Evolutionary conservation across 1,284 basidiomycete genomes (phyloP).

Genomic region (Moesziomyces parantarcticus): DNA sequence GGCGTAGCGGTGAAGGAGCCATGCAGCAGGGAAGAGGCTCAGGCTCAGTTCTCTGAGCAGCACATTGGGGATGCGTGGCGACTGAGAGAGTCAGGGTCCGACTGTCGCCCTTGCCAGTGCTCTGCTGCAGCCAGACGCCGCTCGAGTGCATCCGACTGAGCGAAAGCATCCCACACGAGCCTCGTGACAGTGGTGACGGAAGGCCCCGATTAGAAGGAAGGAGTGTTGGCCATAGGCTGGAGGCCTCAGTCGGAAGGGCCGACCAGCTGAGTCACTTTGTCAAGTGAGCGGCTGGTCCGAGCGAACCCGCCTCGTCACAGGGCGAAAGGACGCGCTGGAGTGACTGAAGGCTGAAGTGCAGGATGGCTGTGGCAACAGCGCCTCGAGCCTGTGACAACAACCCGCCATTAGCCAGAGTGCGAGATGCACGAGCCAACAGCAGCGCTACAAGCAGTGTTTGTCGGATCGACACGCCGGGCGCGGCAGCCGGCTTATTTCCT

Average conservation of each 20-base stretch:
- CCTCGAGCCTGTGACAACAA: neutral
- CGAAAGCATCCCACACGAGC: neutral
- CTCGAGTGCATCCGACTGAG: neutral
- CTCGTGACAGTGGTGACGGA: too few relatives aligned
- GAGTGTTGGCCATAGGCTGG: too few relatives aligned
- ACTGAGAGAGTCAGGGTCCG: neutral
- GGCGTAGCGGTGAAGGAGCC: neutral
- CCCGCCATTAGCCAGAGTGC: too few relatives aligned
- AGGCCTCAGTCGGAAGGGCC: neutral
- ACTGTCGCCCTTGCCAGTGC: neutral
- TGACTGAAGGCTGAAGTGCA: neutral
- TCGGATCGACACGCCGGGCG: too few relatives aligned
- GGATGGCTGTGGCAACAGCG: neutral
- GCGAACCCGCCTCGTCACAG: neutral
- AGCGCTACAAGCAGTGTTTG: too few relatives aligned
- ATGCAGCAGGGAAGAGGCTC: neutral
- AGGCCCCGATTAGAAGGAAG: too few relatives aligned
- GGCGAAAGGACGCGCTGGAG: too few relatives aligned
- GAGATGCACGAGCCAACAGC: too few relatives aligned
- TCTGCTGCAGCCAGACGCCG: neutral
- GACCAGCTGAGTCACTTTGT: neutral
- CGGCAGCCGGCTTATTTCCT: too few relatives aligned
- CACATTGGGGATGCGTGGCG: slow-evolving; percentile 12
- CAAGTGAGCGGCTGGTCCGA: neutral
- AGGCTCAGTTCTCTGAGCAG: neutral